Evolutionary conservation across 1,139 yeast species (phyloP).

Genomic region (Diutina sp.): DNA sequence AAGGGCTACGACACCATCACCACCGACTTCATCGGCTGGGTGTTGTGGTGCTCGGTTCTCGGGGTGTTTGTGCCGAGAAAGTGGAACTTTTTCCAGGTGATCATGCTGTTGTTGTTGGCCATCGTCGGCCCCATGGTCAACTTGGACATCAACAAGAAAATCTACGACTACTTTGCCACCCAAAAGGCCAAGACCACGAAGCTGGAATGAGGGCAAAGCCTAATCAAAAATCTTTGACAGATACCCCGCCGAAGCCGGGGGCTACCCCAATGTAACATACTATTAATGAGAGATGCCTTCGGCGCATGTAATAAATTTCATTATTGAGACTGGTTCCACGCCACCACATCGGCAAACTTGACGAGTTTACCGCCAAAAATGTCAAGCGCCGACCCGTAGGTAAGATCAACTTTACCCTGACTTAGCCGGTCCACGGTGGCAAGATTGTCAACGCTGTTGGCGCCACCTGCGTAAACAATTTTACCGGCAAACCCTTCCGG

Average conservation of each 20-base stretch:
- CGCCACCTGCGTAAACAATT: slow-evolving; percentile 96
- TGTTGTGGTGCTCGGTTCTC: slow-evolving; percentile 52
- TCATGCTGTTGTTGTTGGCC: slow-evolving; percentile 36
- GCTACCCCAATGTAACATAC: neutral
- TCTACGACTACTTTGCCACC: neutral
- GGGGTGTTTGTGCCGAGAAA: slow-evolving; percentile 55
- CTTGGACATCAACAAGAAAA: slow-evolving; percentile 20
- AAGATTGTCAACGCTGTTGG: slow-evolving; percentile 59
- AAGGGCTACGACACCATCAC: slow-evolving; percentile 64
- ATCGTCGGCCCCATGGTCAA: slow-evolving; percentile 55
- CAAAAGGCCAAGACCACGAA: neutral
- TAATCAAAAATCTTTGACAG: too few species aligned
- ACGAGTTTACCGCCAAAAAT: slow-evolving; percentile 86
- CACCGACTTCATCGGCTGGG: slow-evolving; percentile 83
- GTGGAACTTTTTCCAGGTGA: slow-evolving; percentile 41
- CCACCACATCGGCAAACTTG: slow-evolving; percentile 56
- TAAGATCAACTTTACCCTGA: slow-evolving; percentile 73
- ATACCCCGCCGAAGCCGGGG: too few species aligned
- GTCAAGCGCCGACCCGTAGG: slow-evolving; percentile 87
- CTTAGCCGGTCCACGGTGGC: slow-evolving; percentile 53
- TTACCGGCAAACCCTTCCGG: slow-evolving; percentile 43
- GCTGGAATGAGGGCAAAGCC: neutral
- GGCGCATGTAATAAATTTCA: neutral
- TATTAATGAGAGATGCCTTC: neutral
- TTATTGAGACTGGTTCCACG: slow-evolving; percentile 20